A percentile compares a stretch with the other conserved stretches of the same genome.
Evolutionary conservation across 2,329 filamentous ascomycete species (phyloP).

Genomic region (Tolypocladium pustulatum): DNA sequence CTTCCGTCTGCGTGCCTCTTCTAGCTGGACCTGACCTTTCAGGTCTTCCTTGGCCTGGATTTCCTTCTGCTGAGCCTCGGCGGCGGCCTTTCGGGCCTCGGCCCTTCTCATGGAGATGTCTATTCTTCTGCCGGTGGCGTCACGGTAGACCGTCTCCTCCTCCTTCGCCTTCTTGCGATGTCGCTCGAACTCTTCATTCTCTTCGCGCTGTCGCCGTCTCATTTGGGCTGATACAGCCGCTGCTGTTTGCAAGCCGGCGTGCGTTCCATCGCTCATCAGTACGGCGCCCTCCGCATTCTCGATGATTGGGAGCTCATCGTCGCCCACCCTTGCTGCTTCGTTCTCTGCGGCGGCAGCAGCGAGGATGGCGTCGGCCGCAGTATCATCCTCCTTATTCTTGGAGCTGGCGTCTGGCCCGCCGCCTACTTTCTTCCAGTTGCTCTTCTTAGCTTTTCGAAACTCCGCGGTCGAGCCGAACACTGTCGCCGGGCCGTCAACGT

Average conservation of each 20-base stretch:
- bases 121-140: conserved; percentile 88
- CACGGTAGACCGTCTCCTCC: conserved; percentile 85
- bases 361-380: conserved; percentile 67
- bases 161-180: conserved; percentile 34
- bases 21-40: conserved; percentile 76
- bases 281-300: conserved; percentile 36
- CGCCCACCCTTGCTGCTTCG: conserved; percentile 35
- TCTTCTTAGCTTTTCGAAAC: conserved; percentile 69
- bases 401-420: conserved; percentile 15
- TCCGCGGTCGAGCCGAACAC: conserved; percentile 44
- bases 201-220: conserved; percentile 54
- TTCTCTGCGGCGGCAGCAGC: conserved; percentile 60
- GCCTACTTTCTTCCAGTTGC: conserved; percentile 66
- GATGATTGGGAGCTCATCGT: conserved; percentile 38
- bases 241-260: conserved; percentile 79
- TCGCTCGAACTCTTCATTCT: conserved; percentile 40
- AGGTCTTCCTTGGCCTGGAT: conserved; percentile 57
- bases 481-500: conserved; percentile 40
- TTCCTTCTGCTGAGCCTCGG: conserved; percentile 64
- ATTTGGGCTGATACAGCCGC: conserved; percentile 64
- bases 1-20: conserved; percentile 52
- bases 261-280: conserved; percentile 79
- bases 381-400: conserved; percentile 28
- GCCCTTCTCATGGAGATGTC: conserved; percentile 86
- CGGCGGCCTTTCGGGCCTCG: conserved; percentile 57